A percentile compares a stretch with the other conserved stretches of the same genome.
Evolutionary conservation across 345 rosid species (phyloP).

Genomic region (Melaleuca quinquenervia): DNA sequence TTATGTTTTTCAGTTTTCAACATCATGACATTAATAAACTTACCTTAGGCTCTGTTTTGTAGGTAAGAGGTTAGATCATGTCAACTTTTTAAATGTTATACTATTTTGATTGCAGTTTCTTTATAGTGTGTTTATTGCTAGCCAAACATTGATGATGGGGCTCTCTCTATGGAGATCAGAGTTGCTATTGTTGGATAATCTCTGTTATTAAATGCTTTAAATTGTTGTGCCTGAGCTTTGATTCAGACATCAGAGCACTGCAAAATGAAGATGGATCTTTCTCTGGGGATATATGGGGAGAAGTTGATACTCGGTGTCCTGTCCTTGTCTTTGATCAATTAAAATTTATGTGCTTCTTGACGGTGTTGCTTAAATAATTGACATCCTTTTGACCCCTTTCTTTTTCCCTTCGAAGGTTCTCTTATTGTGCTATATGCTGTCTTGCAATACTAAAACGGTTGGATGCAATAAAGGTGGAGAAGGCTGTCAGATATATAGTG

Average conservation of each 20-base stretch:
- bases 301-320: constrained; percentile 70
- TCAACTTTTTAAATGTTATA: constrained; percentile 15
- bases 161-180: not conserved
- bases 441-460: constrained; percentile 50
- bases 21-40: not conserved
- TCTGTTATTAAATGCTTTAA: not conserved
- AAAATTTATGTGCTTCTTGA: constrained; percentile 3
- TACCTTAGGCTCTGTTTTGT: not conserved
- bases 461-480: constrained; percentile 62
- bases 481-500: constrained; percentile 67
- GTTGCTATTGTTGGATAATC: not conserved
- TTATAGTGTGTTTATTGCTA: not conserved
- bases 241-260: constrained; percentile 54
- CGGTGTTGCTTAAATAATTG: not conserved
- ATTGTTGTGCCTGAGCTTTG: constrained; percentile 9
- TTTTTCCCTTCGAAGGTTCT: constrained; percentile 39
- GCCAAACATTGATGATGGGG: not conserved
- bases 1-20: not conserved
- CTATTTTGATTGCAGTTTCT: not conserved
- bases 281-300: constrained; percentile 95
- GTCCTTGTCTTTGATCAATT: constrained; percentile 12
- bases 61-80: constrained; percentile 8
- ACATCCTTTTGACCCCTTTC: not conserved
- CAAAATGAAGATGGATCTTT: constrained; percentile 96
- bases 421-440: constrained; percentile 78